Evolutionary conservation across 2,329 filamentous ascomycete genomes (phyloP), one percentile per base, ranked within the genome.

Genomic region (Chaetomiaceae sp.): DNA sequence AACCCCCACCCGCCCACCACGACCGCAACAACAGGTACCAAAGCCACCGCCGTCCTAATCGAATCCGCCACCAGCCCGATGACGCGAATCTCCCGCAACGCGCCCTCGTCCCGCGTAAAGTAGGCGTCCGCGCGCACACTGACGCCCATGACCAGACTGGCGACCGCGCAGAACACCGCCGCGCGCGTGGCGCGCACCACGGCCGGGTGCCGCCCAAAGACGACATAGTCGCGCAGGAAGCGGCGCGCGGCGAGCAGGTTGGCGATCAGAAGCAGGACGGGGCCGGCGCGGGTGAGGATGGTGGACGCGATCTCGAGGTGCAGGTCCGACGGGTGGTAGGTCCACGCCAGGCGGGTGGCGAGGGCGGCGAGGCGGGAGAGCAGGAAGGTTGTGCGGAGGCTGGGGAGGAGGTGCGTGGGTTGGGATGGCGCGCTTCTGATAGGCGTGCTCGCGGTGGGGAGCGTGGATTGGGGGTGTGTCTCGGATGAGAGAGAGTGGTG

Each of bases 171-270:
- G 10, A 74, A 54, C 0, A 75, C 64, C 21, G 84, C 74, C 1
- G 79, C 61, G 42, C 74, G 75, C 64, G 82, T 78, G 14, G 67
- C 52, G 0, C 68, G 52, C 36, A 70, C 71, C 23, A 81, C 61
- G 1, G 64, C 60, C 0, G 81, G 82, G 62, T 85, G 80, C 8
- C 11, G 13, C 1, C 51, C 56, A 41, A 51, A 53, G 2, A 25
- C 10, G n/a, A 49, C 46, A 5, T 75, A 73, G 0, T 82, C 81
- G 34, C 84, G 74, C 8, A 86, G 65, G 14, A 86, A 75, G 8
- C 84, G 79, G 57, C 84, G 81, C 0, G 78, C 68, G 62, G 83
- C 84, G 50, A 86, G 68, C 8, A 86, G 66, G 63, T 87, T 86
- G 65, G 85, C 68, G 57, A 86, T 71, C 63, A 81, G 85, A 2